These are phyloP conservation scores for Salix dunnii DNA, from an alignment of 345 rosid genomes.

Conservation along the genomic window DNA sequence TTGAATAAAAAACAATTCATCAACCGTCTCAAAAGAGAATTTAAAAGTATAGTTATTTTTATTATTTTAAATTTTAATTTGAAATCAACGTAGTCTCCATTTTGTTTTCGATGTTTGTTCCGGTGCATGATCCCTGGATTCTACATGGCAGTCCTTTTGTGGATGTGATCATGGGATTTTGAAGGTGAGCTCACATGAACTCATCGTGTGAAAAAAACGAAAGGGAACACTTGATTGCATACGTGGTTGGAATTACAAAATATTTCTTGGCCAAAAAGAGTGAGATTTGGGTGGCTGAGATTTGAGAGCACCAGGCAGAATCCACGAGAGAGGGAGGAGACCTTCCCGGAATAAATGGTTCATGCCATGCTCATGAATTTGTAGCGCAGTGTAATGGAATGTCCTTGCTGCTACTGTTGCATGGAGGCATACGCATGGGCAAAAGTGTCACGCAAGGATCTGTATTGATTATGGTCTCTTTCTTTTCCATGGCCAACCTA, in stretches of 20 bases:
- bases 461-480: neutral
- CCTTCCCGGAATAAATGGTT: neutral
- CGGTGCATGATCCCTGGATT: neutral
- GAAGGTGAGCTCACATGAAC: no score
- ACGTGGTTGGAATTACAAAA: neutral
- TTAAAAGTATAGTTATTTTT: no score
- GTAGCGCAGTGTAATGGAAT: neutral
- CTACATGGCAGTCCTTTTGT: no score
- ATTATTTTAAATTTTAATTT: no score
- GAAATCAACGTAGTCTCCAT: neutral
- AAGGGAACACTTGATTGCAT: neutral
- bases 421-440: slow-evolving; percentile 29
- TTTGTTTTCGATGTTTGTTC: neutral
- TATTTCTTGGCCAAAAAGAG: neutral
- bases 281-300: neutral
- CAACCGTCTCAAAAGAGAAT: no score
- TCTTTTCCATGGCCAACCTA: neutral
- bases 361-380: slow-evolving; percentile 25
- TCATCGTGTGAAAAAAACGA: neutral
- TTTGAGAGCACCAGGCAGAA: neutral
- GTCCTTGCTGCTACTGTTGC: slow-evolving; percentile 1
- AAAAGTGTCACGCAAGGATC: slow-evolving; percentile 17
- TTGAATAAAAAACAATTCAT: no score
- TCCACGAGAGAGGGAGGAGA: neutral
- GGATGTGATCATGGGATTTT: neutral